A percentile compares a stretch with the other conserved stretches of the same genome.
Evolutionary conservation across 148 eudicot species (phyloP).

Genomic region (Oxyria digyna): DNA sequence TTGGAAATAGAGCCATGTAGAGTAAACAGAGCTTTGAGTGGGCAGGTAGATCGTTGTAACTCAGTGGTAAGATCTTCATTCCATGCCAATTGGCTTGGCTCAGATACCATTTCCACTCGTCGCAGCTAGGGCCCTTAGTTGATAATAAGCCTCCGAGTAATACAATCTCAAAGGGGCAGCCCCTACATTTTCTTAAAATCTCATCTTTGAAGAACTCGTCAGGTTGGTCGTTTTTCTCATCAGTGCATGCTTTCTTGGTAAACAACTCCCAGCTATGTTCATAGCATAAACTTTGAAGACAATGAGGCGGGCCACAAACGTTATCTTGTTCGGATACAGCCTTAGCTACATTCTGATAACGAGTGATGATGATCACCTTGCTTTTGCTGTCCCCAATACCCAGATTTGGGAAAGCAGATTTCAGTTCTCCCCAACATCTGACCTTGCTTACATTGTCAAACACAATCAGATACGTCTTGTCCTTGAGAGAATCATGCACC

Average conservation of each 20-base stretch:
- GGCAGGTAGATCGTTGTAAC: slow-evolving; percentile 29
- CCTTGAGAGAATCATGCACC: background rate
- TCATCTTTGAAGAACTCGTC: background rate
- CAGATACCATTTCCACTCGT: slow-evolving; percentile 9
- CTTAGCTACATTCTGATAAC: background rate
- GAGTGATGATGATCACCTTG: slow-evolving; percentile 14
- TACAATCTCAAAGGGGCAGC: slow-evolving; percentile 12
- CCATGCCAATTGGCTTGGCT: slow-evolving; percentile 10
- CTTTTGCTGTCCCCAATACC: slow-evolving; percentile 7
- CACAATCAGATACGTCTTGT: slow-evolving; percentile 8
- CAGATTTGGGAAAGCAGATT: background rate
- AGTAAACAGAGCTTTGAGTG: slow-evolving; percentile 32
- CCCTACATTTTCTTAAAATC: slow-evolving; percentile 12
- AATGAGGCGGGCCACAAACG: background rate
- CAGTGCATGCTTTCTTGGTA: background rate
- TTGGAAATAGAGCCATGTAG: slow-evolving; percentile 34
- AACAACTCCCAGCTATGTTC: slow-evolving; percentile 15
- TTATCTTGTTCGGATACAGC: background rate
- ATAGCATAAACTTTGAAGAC: background rate
- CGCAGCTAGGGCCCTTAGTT: slow-evolving; percentile 6
- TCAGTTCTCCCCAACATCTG: background rate
- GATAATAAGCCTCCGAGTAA: slow-evolving; percentile 25
- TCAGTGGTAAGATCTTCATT: slow-evolving; percentile 13
- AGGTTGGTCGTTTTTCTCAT: background rate
- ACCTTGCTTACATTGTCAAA: slow-evolving; percentile 9